Percentiles rank a stretch among this genome's conserved stretches.
These are phyloP conservation scores for Coemansia sp. DNA, from an alignment of 192 early-diverging fungal genomes.

Conservation along the genomic window DNA sequence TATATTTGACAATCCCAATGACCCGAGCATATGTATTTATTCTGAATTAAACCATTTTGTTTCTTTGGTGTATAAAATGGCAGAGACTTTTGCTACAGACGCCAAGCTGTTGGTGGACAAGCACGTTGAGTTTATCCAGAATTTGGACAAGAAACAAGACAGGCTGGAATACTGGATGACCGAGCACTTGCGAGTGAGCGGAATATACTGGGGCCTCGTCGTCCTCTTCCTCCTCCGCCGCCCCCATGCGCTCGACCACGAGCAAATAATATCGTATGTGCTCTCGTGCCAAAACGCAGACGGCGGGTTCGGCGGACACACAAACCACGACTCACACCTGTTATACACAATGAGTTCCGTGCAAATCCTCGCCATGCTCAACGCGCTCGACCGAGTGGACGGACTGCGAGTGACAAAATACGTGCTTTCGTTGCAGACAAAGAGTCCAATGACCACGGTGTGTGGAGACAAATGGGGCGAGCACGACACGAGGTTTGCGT, in stretches of 20 bases:
- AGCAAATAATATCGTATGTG: slow-evolving; percentile 79
- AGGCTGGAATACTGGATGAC: slow-evolving; percentile 91
- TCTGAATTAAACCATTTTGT: too few relatives aligned
- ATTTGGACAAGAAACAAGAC: slow-evolving; percentile 78
- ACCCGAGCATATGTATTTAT: too few relatives aligned
- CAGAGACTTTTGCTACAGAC: too few relatives aligned
- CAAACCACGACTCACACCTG: slow-evolving; percentile 86
- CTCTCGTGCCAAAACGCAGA: slow-evolving; percentile 70
- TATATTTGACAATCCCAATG: not conserved
- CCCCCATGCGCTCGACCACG: slow-evolving; percentile 63
- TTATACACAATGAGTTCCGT: slow-evolving; percentile 89
- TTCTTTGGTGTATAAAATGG: too few relatives aligned
- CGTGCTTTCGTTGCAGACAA: slow-evolving; percentile 62
- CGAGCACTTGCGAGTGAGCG: slow-evolving; percentile 88
- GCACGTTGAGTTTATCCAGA: slow-evolving; percentile 73
- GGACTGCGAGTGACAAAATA: slow-evolving; percentile 64
- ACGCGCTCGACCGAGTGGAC: slow-evolving; percentile 78
- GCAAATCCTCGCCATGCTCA: slow-evolving; percentile 80
- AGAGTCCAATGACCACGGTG: slow-evolving; percentile 70
- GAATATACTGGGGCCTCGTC: slow-evolving; percentile 92
- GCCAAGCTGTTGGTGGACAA: slow-evolving; percentile 43
- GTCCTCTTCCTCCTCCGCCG: slow-evolving; percentile 72
- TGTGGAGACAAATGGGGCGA: slow-evolving; percentile 92
- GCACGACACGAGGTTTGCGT: slow-evolving; percentile 91
- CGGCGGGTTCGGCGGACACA: slow-evolving; percentile 90